Percentiles rank a stretch among this genome's conserved stretches.
Evolutionary conservation across 108 stramenopile genomes (phyloP).

Genomic region (Parmales sp.): DNA sequence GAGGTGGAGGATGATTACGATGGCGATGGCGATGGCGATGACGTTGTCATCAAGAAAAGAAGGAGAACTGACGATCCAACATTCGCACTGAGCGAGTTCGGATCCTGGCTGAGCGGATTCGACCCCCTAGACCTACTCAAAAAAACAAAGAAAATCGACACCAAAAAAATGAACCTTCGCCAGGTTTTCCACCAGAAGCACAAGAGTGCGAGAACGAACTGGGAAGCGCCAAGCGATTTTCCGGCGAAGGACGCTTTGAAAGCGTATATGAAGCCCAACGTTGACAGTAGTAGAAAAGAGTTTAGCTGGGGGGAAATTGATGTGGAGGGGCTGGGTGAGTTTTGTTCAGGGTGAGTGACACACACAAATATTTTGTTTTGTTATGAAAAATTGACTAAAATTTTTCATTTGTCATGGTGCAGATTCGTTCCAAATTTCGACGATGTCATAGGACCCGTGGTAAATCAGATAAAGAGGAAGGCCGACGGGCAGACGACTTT

Average conservation of each 20-base stretch:
- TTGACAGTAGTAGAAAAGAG: constrained; percentile 46
- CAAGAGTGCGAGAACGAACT: constrained; percentile 57
- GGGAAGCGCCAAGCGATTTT: constrained; percentile 71
- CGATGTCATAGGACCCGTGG: background rate
- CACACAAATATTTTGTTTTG: constrained; percentile 56
- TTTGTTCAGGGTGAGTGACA: constrained; percentile 59
- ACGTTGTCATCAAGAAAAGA: background rate
- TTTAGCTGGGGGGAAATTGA: constrained; percentile 83
- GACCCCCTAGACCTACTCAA: constrained; percentile 31
- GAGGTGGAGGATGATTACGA: background rate
- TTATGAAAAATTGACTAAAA: constrained; percentile 33
- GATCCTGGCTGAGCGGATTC: constrained; percentile 74
- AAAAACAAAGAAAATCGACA: constrained; percentile 12
- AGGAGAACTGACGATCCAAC: constrained; percentile 9
- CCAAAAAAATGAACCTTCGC: constrained; percentile 5
- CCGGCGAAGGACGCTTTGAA: constrained; percentile 55
- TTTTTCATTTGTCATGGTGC: background rate
- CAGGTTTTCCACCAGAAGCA: constrained; percentile 61
- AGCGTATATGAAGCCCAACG: constrained; percentile 74
- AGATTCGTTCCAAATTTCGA: background rate
- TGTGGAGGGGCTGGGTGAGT: constrained; percentile 45
- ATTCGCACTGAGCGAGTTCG: constrained; percentile 56
- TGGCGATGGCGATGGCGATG: background rate
- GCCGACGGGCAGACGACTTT: constrained; percentile 66
- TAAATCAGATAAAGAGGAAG: constrained; percentile 31